Conservation (phyloP, 1,284 basidiomycete species). For the Vanrija pseudolonga region DNA sequence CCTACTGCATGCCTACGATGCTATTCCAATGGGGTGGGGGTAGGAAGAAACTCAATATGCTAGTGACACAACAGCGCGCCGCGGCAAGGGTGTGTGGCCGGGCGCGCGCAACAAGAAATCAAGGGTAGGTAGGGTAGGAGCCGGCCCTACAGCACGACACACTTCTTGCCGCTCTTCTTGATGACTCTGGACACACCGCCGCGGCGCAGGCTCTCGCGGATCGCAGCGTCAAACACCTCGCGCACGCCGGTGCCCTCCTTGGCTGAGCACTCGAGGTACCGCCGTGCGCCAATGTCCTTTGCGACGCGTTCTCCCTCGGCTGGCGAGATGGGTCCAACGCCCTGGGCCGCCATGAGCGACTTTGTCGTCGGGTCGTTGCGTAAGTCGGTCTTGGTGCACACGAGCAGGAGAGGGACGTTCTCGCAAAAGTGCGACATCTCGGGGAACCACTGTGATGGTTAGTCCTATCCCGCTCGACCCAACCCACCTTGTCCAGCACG, state of each 20-base stretch:
- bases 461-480: no score
- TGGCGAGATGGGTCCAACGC: constrained; percentile 73
- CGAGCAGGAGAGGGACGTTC: constrained; percentile 83
- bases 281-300: constrained; percentile 83
- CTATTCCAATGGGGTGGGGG: no score
- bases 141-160: constrained; percentile 64
- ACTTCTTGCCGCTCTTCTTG: constrained; percentile 71
- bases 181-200: constrained; percentile 62
- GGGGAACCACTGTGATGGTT: constrained; percentile 75
- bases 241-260: constrained; percentile 85
- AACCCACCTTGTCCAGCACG: constrained; percentile 68
- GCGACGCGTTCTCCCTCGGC: constrained; percentile 77
- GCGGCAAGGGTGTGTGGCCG: no score
- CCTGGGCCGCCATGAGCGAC: constrained; percentile 89
- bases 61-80: no score
- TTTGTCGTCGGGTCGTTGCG: constrained; percentile 80
- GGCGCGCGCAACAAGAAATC: no score
- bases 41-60: no score
- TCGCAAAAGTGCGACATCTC: constrained; percentile 98
- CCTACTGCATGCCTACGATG: no score
- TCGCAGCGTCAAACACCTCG: constrained; percentile 86
- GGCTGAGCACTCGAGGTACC: constrained; percentile 90
- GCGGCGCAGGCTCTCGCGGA: constrained; percentile 75
- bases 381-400: constrained; percentile 91
- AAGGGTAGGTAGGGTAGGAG: no score